Base-by-base conservation (phyloP, 108 stramenopile genomes). In the Skeletonema potamos region DNA sequence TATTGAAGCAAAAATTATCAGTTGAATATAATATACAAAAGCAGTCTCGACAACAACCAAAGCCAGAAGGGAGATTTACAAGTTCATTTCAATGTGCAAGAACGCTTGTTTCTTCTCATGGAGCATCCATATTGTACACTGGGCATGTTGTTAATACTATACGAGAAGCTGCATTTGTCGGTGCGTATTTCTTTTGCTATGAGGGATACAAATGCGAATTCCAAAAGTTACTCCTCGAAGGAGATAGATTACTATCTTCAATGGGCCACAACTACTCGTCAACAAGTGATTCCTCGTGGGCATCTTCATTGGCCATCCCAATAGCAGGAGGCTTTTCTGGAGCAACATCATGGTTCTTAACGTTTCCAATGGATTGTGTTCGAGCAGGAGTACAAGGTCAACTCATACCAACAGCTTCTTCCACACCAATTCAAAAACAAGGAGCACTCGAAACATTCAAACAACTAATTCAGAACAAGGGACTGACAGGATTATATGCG, bases 281-380 rank as follows among this genome's bases (percentile, higher is more conserved):
- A 11, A 27, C 7, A 13, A 15, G 34, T 17, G 58, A 58, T 68
- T 34, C 29, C 30, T 74, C 69, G 2, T 72, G 37, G 15, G 55
- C 68, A 15, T 70, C 60, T 7, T 80, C 82, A 26, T 48, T 92
- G 46, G 85, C 91, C 11, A 80, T 97, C 24, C 92, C 94, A 3
- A 62, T 95, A 11, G 91, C 96, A 26, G 96, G 96, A 18, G 96
- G 96, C 11, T 78, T 76, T 43, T 76, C 94, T 7, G 96, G 96
- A 32, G 92, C 96, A 44, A 66, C 89, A 10, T 82, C 92, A 10
- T 97, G 96, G 94, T 81, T 87, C n/a, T 61, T 90, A 4, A 90
- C 91, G 0, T 97, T 95, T 70, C 96, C 96, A 27, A 64, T 97
- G 68, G 94, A 97, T 67, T 92, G 91, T 79, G 70, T 97, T 6